Conservation (phyloP, 345 rosid genomes). For the Syzygium grande region DNA sequence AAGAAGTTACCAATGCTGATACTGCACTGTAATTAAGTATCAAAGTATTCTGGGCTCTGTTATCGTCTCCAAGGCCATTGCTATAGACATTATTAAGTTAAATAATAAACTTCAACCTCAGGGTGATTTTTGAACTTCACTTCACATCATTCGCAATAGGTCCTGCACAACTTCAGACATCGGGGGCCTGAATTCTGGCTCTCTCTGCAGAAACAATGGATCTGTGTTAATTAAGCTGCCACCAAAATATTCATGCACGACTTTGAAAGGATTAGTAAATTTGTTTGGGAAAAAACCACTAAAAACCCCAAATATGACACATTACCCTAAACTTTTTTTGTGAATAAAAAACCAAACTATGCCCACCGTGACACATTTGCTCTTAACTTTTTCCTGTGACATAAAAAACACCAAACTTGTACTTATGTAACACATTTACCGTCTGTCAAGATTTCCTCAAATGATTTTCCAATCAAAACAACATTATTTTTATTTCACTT, state of each 20-base stretch:
- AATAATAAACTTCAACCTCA: background rate
- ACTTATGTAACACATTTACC: too few species aligned
- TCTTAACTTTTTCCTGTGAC: too few species aligned
- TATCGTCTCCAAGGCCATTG: background rate
- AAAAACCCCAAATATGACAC: too few species aligned
- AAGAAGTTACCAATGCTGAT: background rate
- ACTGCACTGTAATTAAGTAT: background rate
- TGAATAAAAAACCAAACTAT: too few species aligned
- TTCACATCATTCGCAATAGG: constrained; percentile 51
- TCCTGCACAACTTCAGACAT: constrained; percentile 88
- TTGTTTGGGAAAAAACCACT: background rate
- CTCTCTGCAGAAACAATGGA: constrained; percentile 36
- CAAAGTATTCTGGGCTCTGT: background rate
- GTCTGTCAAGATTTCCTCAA: too few species aligned
- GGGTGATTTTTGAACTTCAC: background rate
- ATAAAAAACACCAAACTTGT: too few species aligned
- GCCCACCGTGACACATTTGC: too few species aligned
- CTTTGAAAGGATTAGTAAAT: background rate
- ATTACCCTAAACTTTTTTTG: too few species aligned
- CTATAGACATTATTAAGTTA: background rate
- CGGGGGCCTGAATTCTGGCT: constrained; percentile 82
- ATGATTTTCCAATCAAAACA: too few species aligned
- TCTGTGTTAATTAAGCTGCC: background rate
- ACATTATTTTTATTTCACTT: too few species aligned
- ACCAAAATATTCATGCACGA: background rate